Evolutionary conservation across 805 yeast genomes (phyloP).

Genomic region (Starmerella cellae): DNA sequence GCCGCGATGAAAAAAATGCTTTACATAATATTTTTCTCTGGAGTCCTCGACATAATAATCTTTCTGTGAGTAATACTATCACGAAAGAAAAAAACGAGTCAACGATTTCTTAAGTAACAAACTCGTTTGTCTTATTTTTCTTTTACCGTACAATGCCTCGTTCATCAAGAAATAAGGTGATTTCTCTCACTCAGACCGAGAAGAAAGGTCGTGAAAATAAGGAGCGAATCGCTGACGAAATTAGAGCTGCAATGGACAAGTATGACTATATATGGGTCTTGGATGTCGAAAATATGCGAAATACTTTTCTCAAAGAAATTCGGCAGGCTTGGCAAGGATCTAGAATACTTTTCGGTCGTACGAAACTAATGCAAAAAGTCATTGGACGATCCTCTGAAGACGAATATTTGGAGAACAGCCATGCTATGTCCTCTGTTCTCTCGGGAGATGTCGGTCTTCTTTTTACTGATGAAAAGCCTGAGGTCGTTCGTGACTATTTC

Average conservation of each 20-base stretch:
- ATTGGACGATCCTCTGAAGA: constrained; percentile 77
- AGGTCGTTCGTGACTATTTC: constrained; percentile 84
- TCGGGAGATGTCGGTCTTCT: constrained; percentile 76
- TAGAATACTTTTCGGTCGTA: constrained; percentile 77
- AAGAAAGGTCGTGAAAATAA: constrained; percentile 91
- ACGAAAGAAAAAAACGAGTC: too few species aligned
- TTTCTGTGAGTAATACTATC: too few species aligned
- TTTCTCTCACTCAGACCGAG: constrained; percentile 89
- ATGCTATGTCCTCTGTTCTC: constrained; percentile 48
- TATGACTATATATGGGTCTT: constrained; percentile 74
- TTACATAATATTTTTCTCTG: constrained; percentile 6
- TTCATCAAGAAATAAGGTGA: constrained; percentile 91
- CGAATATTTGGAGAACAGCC: constrained; percentile 78
- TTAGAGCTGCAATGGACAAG: constrained; percentile 66
- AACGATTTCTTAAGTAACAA: too few species aligned
- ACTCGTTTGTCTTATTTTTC: background rate
- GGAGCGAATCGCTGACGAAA: constrained; percentile 79
- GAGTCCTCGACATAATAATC: too few species aligned
- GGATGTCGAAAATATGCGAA: constrained; percentile 81
- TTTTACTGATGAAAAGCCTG: constrained; percentile 78
- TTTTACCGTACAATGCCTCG: constrained; percentile 56
- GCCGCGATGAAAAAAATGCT: background rate
- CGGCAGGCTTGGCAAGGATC: constrained; percentile 90
- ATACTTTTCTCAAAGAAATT: constrained; percentile 86
- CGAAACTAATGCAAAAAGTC: constrained; percentile 85